Evolutionary conservation across 306 rosid species (phyloP), one percentile per base, ranked within the genome.

Genomic region (Abrus pulchellus): DNA sequence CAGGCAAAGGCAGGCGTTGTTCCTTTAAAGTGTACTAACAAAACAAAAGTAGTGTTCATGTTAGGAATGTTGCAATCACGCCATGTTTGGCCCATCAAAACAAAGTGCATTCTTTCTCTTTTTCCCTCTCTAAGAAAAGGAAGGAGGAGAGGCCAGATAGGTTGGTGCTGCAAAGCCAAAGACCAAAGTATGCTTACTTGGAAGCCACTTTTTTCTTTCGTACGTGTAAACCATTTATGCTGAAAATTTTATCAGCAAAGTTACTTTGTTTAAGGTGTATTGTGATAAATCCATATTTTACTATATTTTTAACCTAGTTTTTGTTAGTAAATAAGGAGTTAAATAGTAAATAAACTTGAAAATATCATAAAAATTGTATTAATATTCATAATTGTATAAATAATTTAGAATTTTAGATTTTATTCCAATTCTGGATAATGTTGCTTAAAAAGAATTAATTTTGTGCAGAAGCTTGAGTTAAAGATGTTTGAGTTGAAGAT

Each of bases 61-160:
- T 54, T 78, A 75, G 75, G 83, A 87, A 82, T 82, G 74, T 82
- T 78, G 78, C 80, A 64, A 83, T 59, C 88, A 78, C 74, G 13
- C 41, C 79, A 64, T 66, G 40, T 7, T 28, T 49, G 77, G 83
- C 62, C 86, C 54, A 68, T 77, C 55, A 65, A 30, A 59, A 65
- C 73, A 74, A 55, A 74, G 59, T 40, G 56, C 33, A 67, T 3
- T 14, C 9, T 68, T 14, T 45, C 64, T 20, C 44, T n/a, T 50
- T 74, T 61, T 38, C 38, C 62, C 67, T 55, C 56, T 54, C 27
- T 67, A 9, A 41, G 32, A 41, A 56, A 45, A 73, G 41, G 30
- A 33, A 70, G 34, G 32, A 47, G 44, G 12, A 14, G 41, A 27
- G 59, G 38, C 29, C 57, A 44, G 20, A 20, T 20, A 20, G 61